Conservation (phyloP, 192 early-diverging fungal genomes). For the Dissophora ornata region DNA sequence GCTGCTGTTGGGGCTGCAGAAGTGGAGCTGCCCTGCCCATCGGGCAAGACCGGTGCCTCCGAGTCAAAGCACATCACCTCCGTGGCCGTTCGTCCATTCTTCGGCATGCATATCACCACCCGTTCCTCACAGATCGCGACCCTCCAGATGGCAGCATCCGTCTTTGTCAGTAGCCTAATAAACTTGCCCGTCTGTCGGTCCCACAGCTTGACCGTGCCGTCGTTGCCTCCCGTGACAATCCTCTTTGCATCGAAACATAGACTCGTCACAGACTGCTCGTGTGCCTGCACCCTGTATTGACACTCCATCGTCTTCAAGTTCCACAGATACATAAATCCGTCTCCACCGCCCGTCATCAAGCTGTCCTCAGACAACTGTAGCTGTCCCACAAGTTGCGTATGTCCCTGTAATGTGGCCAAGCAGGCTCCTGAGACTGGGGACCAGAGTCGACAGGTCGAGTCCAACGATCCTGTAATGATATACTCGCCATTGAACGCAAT, state of each 20-base stretch:
- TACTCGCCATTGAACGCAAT: constrained; percentile 89
- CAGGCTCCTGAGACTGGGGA: constrained; percentile 82
- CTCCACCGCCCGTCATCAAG: constrained; percentile 93
- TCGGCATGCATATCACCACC: constrained; percentile 67
- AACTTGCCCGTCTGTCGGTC: constrained; percentile 87
- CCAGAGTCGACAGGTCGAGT: constrained; percentile 94
- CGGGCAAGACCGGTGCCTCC: constrained; percentile 34
- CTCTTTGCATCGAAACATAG: constrained; percentile 94
- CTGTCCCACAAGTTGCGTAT: constrained; percentile 94
- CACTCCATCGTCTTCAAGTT: constrained; percentile 70
- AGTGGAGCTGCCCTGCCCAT: not conserved
- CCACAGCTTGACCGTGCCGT: constrained; percentile 95
- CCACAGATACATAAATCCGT: constrained; percentile 94
- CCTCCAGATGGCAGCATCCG: constrained; percentile 91
- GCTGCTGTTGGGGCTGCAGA: not conserved
- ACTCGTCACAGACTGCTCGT: constrained; percentile 92
- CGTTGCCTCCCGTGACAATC: constrained; percentile 91
- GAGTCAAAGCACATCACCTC: constrained; percentile 78
- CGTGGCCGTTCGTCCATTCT: constrained; percentile 72
- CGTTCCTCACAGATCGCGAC: constrained; percentile 65
- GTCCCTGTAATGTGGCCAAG: constrained; percentile 87
- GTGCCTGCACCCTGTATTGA: constrained; percentile 73
- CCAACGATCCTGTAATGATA: constrained; percentile 91
- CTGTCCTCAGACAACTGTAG: constrained; percentile 84
- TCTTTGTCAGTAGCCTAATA: constrained; percentile 81